phyloP scores from a whole-genome alignment of 2,329 filamentous ascomycete genomes.

The Sclerotinia subarctica region DNA sequence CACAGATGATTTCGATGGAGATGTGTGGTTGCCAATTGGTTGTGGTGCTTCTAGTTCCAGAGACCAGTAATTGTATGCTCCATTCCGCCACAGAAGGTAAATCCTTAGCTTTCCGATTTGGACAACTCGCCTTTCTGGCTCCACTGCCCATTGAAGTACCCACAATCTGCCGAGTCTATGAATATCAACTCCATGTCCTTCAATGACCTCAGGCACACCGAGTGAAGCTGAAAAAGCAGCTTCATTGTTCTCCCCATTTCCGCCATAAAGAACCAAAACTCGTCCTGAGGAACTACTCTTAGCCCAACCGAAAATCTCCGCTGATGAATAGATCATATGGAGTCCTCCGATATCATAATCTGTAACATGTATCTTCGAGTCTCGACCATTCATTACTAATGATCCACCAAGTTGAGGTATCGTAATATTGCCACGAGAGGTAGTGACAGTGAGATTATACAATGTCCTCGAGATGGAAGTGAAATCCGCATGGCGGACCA shows the following conservation, averaged over 20 bases:
- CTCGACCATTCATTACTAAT: conserved; percentile 56
- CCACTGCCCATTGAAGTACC: conserved; percentile 49
- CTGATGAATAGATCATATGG: conserved; percentile 61
- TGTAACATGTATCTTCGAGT: conserved; percentile 63
- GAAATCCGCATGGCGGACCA: conserved; percentile 63
- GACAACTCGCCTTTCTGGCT: conserved; percentile 49
- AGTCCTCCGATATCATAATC: conserved; percentile 59
- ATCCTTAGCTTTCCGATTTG: conserved; percentile 40
- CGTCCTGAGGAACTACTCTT: conserved; percentile 54
- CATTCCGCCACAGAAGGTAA: conserved; percentile 51
- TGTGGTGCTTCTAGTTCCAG: conserved; percentile 5
- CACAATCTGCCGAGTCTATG: conserved; percentile 34
- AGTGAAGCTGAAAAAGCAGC: conserved; percentile 38
- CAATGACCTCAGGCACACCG: conserved; percentile 1
- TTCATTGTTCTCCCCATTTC: conserved; percentile 58
- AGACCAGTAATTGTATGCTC: conserved; percentile 66
- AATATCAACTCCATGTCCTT: conserved; percentile 9
- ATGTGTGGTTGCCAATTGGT: conserved; percentile 19
- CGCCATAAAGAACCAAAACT: conserved; percentile 60
- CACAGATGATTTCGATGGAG: conserved; percentile 37
- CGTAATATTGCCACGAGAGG: conserved; percentile 51
- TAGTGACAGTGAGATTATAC: conserved; percentile 47
- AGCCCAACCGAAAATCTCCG: conserved; percentile 66
- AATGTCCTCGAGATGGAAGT: conserved; percentile 14
- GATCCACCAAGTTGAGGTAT: conserved; percentile 56